Evolutionary conservation across 768 basidiomycete genomes (phyloP), one percentile per base, ranked within the genome.

Genomic region (Chlorophyllum brunneum): DNA sequence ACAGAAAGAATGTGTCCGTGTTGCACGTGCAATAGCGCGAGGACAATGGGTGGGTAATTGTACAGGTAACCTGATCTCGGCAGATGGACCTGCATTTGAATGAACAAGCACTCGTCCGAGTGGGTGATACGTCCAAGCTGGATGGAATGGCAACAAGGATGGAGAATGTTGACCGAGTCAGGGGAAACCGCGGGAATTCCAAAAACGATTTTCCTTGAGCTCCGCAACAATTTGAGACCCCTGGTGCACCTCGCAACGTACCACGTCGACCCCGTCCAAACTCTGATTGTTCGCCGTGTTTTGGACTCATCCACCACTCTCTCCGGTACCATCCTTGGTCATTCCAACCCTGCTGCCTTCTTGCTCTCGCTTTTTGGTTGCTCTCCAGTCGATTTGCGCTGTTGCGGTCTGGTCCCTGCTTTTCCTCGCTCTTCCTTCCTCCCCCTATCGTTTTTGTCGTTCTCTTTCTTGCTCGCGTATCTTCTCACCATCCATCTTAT

Each of bases 211-310:
- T 37, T 44, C 34, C 24, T 27, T 15, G 26, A 9, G 23, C 48
- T 20, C 26, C 48, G 39, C 48, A 36, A 36, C 34, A 51, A 51
- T 41, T 51, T 51, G 49, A 51, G 34, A 49, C 20, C 29, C n/a
- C n/a, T n/a, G 37, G 48, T 41, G 16, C 38, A 13, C 38, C 27
- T 49, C 39, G 37, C 48, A 49, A 49, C 48, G 18, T 30, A 48
- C 48, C 48, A 49, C 48, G 48, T 49, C 37, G 48, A 49, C 30
- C 38, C 23, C 38, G 30, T 0, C 38, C 18, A 15, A 11, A 11
- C 31, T 47, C 67, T 57, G 63, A 63, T 63, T 59, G 50, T 58
- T 71, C 10, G 20, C 29, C 27, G 23, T 66, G 68, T 67, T 71
- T 67, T 70, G 68, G 64, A 59, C 67, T 70, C 63, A 59, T 23